Base-by-base conservation (phyloP, 108 stramenopile species). In the Chaetoceros tenuissimus region DNA sequence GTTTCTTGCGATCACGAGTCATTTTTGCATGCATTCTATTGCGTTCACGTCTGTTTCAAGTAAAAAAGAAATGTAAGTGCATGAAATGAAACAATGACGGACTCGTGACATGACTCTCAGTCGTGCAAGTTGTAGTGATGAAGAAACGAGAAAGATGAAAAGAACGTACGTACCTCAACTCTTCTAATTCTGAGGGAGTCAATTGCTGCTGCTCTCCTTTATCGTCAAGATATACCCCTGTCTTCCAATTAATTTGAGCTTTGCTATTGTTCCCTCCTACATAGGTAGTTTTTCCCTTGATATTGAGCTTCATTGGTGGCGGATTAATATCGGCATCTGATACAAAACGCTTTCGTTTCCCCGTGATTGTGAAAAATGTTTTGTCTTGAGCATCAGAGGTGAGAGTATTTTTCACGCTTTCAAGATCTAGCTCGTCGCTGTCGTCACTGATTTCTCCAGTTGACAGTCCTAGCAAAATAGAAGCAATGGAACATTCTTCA, bases 21-120 rank as follows among this genome's bases (percentile, higher is more conserved):
- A 92, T 88, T 62, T 96, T 94, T 46, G 95, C 95, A 57, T 96
- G 95, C 85, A 92, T 91, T 49, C 95, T 76, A 66, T 96, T 96
- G 20, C 95, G 87, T 71, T 96, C 95, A 27, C 93, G 82, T 57
- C 95, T 84, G 57, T 57, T 60, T 0, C 16, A 51, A 13, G 28
- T 16, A 55, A 53, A n/a, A n/a, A 31, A 51, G 2, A n/a, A 64
- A 22, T 22, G 51, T 13, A 45, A 8, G 30, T 48, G 52, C 3
- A 31, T 24, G 19, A 34, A 43, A 16, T 29, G 17, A 13, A 16
- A 22, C 24, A 19, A n/a, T 46, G 56, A 44, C 21, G 52, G n/a
- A 54, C 25, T 5, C 24, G 50, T 10, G 13, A 30, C 31, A 28
- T 58, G 30, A 52, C 53, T 19, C 17, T 28, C 19, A 57, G 48